Percentiles rank a stretch among this genome's conserved stretches.
Evolutionary conservation across 2,329 filamentous ascomycete species (phyloP).

Genomic region (Cyclaneusma minus): DNA sequence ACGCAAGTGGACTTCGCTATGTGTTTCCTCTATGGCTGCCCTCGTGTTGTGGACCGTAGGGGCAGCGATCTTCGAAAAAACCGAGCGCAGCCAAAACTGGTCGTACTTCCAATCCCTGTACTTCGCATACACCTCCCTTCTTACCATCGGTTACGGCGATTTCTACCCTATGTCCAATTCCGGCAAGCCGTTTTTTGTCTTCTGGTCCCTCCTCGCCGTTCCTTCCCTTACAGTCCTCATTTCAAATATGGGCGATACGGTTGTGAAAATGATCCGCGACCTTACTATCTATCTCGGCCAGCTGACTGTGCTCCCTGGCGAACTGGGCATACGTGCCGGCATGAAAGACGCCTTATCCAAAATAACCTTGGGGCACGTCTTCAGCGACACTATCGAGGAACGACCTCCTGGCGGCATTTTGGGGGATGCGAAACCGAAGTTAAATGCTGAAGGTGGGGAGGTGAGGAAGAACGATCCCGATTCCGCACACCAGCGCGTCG

Average conservation of each 20-base stretch:
- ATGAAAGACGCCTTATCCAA: constrained; percentile 26
- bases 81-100: constrained; percentile 39
- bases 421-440: constrained; percentile 18
- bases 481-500: constrained; percentile 8
- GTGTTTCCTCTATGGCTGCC: constrained; percentile 52
- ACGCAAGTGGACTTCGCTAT: constrained; percentile 60
- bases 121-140: constrained; percentile 68
- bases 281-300: constrained; percentile 39
- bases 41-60: constrained; percentile 66
- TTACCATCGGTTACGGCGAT: constrained; percentile 83
- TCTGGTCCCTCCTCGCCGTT: constrained; percentile 76
- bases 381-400: constrained; percentile 23
- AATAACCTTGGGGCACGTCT: constrained; percentile 28
- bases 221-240: constrained; percentile 82
- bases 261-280: constrained; percentile 48
- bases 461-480: constrained; percentile 9
- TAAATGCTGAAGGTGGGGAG: constrained; percentile 10
- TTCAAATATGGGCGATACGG: constrained; percentile 68
- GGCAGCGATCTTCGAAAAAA: constrained; percentile 52
- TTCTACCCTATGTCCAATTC: constrained; percentile 60
- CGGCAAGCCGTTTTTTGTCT: constrained; percentile 78
- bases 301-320: constrained; percentile 44
- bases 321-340: constrained; percentile 30
- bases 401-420: constrained; percentile 27
- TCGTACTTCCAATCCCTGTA: constrained; percentile 72